Percentiles rank a stretch among this genome's conserved stretches.
Evolutionary conservation across 2,329 filamentous ascomycete genomes (phyloP).

Genomic region (Chaetoscypha palmicola): DNA sequence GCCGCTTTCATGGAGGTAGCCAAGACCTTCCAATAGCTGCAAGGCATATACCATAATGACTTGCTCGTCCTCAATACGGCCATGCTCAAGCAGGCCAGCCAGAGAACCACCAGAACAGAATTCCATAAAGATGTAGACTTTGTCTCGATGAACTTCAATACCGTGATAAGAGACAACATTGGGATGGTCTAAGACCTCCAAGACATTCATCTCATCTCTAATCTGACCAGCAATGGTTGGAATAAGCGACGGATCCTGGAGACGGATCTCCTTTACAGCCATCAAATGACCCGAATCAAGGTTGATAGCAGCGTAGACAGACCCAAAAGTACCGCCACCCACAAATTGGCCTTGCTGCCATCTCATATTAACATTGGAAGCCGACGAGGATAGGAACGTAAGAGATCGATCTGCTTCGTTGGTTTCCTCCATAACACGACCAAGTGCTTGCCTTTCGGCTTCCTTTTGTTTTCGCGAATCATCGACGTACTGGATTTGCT

Average conservation of each 20-base stretch:
- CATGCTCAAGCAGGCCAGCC: slow-evolving; percentile 83
- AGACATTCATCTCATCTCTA: slow-evolving; percentile 90
- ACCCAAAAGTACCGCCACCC: slow-evolving; percentile 93
- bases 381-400: slow-evolving; percentile 86
- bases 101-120: slow-evolving; percentile 95
- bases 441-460: slow-evolving; percentile 78
- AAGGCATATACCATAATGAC: slow-evolving; percentile 95
- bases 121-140: slow-evolving; percentile 99
- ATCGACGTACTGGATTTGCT: slow-evolving; percentile 70
- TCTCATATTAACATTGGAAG: slow-evolving; percentile 88
- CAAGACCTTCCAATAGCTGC: slow-evolving; percentile 87
- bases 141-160: slow-evolving; percentile 95
- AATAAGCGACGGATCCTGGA: slow-evolving; percentile 94
- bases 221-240: slow-evolving; percentile 92
- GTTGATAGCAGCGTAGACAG: slow-evolving; percentile 96
- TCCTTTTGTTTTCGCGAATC: slow-evolving; percentile 70
- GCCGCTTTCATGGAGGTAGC: slow-evolving; percentile 83
- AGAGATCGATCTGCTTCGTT: slow-evolving; percentile 95
- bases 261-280: slow-evolving; percentile 96
- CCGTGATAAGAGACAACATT: slow-evolving; percentile 98
- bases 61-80: slow-evolving; percentile 94
- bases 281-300: slow-evolving; percentile 92
- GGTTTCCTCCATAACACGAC: slow-evolving; percentile 84
- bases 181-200: slow-evolving; percentile 92
- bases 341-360: slow-evolving; percentile 99